These are phyloP conservation scores for Colletotrichum cuscutae DNA, from an alignment of 2,329 filamentous ascomycete species.

Conservation along the genomic window DNA sequence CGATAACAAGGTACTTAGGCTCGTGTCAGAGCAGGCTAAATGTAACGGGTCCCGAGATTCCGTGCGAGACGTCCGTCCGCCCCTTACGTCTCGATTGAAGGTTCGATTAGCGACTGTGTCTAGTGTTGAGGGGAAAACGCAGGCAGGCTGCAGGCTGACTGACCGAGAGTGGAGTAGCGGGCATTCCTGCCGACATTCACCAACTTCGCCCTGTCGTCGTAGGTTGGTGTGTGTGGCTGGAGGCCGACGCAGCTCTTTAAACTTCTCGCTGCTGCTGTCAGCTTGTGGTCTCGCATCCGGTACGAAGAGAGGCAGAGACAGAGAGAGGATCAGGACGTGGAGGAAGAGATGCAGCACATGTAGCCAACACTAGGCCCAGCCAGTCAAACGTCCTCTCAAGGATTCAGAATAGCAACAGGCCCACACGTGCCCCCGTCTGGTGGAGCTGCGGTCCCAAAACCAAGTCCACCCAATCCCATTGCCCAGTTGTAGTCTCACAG, in stretches of 20 bases:
- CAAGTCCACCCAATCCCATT: not conserved
- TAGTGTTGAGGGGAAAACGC: not conserved
- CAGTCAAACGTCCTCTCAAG: slow-evolving; percentile 10
- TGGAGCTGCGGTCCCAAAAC: slow-evolving; percentile 16
- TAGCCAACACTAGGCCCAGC: slow-evolving; percentile 9
- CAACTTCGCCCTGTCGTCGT: slow-evolving; percentile 9
- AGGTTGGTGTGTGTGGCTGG: slow-evolving; percentile 26
- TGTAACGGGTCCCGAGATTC: slow-evolving; percentile 13
- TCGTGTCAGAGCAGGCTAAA: slow-evolving; percentile 22
- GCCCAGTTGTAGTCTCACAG: slow-evolving; percentile 7
- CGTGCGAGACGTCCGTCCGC: slow-evolving; percentile 5
- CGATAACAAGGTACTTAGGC: no score
- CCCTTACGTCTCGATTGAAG: not conserved
- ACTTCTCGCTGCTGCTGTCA: not conserved
- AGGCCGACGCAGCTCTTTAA: not conserved
- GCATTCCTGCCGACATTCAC: not conserved
- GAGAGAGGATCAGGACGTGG: not conserved
- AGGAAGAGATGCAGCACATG: slow-evolving; percentile 15
- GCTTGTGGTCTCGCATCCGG: not conserved
- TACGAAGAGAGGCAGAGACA: slow-evolving; percentile 11
- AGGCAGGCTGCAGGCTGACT: not conserved
- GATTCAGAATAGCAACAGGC: slow-evolving; percentile 32
- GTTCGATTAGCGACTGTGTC: not conserved
- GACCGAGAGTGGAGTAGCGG: not conserved
- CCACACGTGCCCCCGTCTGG: slow-evolving; percentile 25